Evolutionary conservation across 176 grass and related monocot genomes (phyloP), one percentile per base, ranked within the genome.

Genomic region (Dactylis glomerata): DNA sequence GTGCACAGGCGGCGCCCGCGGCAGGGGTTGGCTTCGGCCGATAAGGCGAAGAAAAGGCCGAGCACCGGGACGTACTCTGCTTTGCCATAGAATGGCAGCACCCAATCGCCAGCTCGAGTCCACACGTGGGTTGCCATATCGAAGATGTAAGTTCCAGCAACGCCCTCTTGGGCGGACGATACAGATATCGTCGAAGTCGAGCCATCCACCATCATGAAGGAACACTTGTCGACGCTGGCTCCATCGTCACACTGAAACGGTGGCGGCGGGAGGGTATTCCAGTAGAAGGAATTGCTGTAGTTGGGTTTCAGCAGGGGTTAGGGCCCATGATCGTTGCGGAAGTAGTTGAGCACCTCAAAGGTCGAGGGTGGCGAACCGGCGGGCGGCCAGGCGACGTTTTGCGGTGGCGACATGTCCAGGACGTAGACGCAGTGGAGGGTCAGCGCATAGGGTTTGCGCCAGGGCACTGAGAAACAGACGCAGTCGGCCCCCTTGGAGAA

Each of bases 281-380:
- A 69, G 66, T 7, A 1, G 36, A 41, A 40, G 1, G 66, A 23
- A 7, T 69, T 69, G 1, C 0, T 7, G 36, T n/a, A 36, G 36
- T 23, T 37, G 19, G 33, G 64, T 4, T 38, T 41, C 24, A 61
- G 10, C 11, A n/a, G 20, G 52, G 52, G 52, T 9, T 23, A 20
- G 20, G 2, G 1, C 3, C 1, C 5, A 3, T 4, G 6, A 8
- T 20, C 17, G 1, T 20, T 20, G 12, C 1, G 2, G 10, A 0
- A 0, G 36, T n/a, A 41, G 36, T 2, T 23, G 34, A 69, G 63
- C 0, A 66, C 16, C 63, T 66, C 31, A 31, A 66, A 66, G 32
- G 63, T 34, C 5, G 19, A 36, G 52, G 52, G 3, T 2, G n/a
- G n/a, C n/a, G 20, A n/a, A n/a, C n/a, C 52, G 31, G 31, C 0